phyloP scores from a whole-genome alignment of 106 monocot species.

The Dioscorea zingiberensis region DNA sequence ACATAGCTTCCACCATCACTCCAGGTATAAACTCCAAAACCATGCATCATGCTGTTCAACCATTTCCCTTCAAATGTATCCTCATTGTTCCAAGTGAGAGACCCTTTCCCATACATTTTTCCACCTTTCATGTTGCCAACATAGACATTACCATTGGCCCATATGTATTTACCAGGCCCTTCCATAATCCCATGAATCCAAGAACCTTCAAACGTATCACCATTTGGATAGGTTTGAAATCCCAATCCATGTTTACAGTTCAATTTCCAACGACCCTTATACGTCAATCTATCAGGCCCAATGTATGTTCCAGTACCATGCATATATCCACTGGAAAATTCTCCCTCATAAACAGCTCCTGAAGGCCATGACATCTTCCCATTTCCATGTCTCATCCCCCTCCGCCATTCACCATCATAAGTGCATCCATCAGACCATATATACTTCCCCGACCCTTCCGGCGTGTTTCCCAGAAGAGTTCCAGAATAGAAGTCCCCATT shows the following conservation, averaged over 20 bases:
- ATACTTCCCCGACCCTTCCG: slow-evolving; percentile 36
- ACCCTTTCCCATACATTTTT: slow-evolving; percentile 85
- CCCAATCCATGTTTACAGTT: slow-evolving; percentile 88
- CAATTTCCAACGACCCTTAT: slow-evolving; percentile 77
- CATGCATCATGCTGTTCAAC: slow-evolving; percentile 91
- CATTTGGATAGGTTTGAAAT: slow-evolving; percentile 67
- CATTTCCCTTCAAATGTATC: slow-evolving; percentile 89
- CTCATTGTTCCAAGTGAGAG: slow-evolving; percentile 87
- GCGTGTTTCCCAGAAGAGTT: no score
- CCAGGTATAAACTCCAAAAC: slow-evolving; percentile 92
- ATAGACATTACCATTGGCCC: slow-evolving; percentile 75
- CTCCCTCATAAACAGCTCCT: slow-evolving; percentile 79
- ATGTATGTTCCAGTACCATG: slow-evolving; percentile 69
- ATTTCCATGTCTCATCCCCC: slow-evolving; percentile 92
- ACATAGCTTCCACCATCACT: slow-evolving; percentile 78
- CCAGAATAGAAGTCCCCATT: no score
- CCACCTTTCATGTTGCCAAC: slow-evolving; percentile 84
- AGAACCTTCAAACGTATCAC: slow-evolving; percentile 86
- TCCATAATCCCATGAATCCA: slow-evolving; percentile 93
- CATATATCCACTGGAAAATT: slow-evolving; percentile 88
- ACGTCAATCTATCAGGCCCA: slow-evolving; percentile 19
- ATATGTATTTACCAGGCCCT: slow-evolving; percentile 85
- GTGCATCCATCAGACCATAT: slow-evolving; percentile 74
- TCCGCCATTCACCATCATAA: slow-evolving; percentile 87
- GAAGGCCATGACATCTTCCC: slow-evolving; percentile 83